Evolutionary conservation across 1,284 basidiomycete genomes (phyloP).

Genomic region (Singerocomus inundabilis): DNA sequence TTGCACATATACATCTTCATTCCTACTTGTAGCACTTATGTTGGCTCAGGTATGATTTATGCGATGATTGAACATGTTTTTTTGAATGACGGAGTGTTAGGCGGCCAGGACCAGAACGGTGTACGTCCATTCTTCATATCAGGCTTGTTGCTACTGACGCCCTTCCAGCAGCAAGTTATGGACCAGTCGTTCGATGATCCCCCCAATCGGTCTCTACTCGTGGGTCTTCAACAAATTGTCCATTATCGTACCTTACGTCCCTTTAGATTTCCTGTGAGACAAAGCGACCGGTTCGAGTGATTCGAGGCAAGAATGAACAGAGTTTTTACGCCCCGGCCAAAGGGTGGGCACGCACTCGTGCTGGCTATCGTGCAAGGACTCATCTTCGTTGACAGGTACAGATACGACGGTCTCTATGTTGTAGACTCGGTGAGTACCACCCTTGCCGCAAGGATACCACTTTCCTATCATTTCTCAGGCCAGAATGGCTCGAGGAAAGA

Average conservation of each 20-base stretch:
- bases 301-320: constrained; percentile 34
- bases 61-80: neutral
- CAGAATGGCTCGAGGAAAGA: constrained; percentile 15
- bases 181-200: constrained; percentile 37
- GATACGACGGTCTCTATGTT: constrained; percentile 47
- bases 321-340: constrained; percentile 33
- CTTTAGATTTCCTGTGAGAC: constrained; percentile 33
- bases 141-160: neutral
- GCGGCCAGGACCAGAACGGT: constrained; percentile 22
- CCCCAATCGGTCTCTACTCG: constrained; percentile 35
- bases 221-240: constrained; percentile 7
- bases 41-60: constrained; percentile 33
- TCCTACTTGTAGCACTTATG: constrained; percentile 36
- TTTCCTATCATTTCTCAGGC: constrained; percentile 20
- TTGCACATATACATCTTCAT: neutral
- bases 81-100: constrained; percentile 11
- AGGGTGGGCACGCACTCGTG: constrained; percentile 27
- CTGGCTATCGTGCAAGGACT: neutral
- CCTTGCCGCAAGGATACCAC: neutral
- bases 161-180: constrained; percentile 23
- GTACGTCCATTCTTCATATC: constrained; percentile 14
- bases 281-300: constrained; percentile 40
- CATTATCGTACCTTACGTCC: neutral
- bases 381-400: constrained; percentile 32
- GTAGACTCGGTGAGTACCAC: constrained; percentile 30